Base-by-base conservation (phyloP, 2,329 filamentous ascomycete genomes). In the Bipolaris victoriae region DNA sequence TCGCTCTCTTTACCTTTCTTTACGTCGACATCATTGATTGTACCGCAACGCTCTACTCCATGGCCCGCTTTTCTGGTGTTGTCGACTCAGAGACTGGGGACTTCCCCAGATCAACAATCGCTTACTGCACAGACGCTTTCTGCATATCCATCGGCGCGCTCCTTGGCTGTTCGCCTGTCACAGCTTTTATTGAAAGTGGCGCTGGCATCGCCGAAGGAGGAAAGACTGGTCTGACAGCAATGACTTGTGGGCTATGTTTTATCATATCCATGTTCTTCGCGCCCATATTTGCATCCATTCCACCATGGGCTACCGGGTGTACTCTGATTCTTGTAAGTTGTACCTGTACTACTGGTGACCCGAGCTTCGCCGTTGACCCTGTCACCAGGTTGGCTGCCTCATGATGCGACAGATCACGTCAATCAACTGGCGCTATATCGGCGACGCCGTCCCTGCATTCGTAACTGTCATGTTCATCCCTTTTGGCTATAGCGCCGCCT, bases 1-100 rank as follows among this genome's bases (percentile, higher is more conserved):
- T 95, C 49, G 92, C 92, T 0, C 85, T 96, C 52, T 88, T 96
- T 74, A 96, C 92, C 1, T 96, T 96, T 50, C 79, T 96, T n/a
- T 96, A 96, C 67, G 91, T 96, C 64, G 92, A 96, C 71, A 94
- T 96, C 58, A 86, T 96, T 50, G 92, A 96, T 77, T 90, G 88
- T 63, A 96, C 92, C 0, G 92, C 91, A 60, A 96, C 92, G 0
- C 80, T 96, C 52, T 96, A 96, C 78, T 90, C 90, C 37, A 96
- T 96, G 91, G 92, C 92, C 22, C 88, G 88, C 20, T 94, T 94
- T 73, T 90, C 88, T 64, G 87, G 90, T 35, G 86, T 91, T 44
- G 88, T 96, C 67, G 90, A 96, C 64, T 87, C 90, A 57, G 84
- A 87, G 44, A 93, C 91, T 0, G 88, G 92, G 67, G 92, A 96